phyloP scores from a whole-genome alignment of 164 flowering plant genomes.

The Tinospora cordifolia region DNA sequence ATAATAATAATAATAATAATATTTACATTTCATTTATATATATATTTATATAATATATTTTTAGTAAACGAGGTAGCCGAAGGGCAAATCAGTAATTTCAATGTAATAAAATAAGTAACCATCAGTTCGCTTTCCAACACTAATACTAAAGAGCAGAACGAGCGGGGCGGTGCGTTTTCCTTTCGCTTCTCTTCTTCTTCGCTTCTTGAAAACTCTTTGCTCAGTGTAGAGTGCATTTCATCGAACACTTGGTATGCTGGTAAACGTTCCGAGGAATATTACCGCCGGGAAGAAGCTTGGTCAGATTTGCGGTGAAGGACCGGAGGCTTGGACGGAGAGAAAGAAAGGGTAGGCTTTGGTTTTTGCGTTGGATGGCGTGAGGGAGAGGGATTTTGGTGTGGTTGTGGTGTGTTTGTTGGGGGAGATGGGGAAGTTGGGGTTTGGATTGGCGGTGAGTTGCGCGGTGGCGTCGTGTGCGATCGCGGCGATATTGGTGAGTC shows the following conservation, averaged over 20 bases:
- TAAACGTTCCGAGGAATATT: background rate
- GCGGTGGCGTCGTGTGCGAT: constrained; percentile 66
- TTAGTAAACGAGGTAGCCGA: background rate
- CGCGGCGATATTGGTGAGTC: constrained; percentile 64
- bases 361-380: constrained; percentile 14
- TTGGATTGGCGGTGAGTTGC: constrained; percentile 50
- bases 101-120: constrained; percentile 22
- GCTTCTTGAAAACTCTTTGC: constrained; percentile 6
- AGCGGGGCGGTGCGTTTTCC: background rate
- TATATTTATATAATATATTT: too few relatives aligned
- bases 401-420: constrained; percentile 1
- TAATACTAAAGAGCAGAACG: background rate
- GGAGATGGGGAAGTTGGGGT: constrained; percentile 58
- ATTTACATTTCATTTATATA: too few relatives aligned
- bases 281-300: background rate
- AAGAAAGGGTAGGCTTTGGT: constrained; percentile 9
- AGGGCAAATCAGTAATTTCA: constrained; percentile 43
- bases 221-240: constrained; percentile 9
- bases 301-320: background rate
- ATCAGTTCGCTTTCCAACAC: constrained; percentile 13
- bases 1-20: too few relatives aligned
- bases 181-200: constrained; percentile 38
- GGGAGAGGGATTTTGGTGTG: constrained; percentile 6
- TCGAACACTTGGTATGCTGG: constrained; percentile 21
- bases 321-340: background rate